phyloP scores from a whole-genome alignment of 1,284 basidiomycete genomes.

The Irpex sp. region DNA sequence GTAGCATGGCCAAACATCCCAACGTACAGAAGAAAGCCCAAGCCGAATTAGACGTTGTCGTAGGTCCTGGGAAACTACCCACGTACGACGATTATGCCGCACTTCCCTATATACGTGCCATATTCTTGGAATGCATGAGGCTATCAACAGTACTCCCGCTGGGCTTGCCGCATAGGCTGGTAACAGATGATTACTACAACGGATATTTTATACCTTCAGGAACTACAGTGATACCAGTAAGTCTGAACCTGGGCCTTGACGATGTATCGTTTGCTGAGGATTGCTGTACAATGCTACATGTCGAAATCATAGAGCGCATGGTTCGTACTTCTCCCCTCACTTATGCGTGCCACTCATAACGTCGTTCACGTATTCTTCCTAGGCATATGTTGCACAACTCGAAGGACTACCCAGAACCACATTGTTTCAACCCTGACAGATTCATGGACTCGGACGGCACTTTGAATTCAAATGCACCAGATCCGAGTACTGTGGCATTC shows the following conservation, averaged over 20 bases:
- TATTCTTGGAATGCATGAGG: slow-evolving; percentile 26
- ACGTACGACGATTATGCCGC: slow-evolving; percentile 24
- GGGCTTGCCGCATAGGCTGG: slow-evolving; percentile 1
- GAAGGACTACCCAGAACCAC: slow-evolving; percentile 17
- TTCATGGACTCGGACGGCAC: slow-evolving; percentile 11
- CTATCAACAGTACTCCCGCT: neutral
- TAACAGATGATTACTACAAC: slow-evolving; percentile 19
- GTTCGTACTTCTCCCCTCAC: neutral
- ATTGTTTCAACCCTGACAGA: slow-evolving; percentile 21
- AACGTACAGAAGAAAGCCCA: slow-evolving; percentile 27
- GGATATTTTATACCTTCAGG: slow-evolving; percentile 22
- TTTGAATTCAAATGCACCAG: slow-evolving; percentile 7
- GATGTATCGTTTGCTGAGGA: neutral
- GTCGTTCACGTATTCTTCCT: neutral
- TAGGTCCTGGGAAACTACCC: slow-evolving; percentile 26
- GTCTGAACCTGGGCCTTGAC: neutral
- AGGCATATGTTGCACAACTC: slow-evolving; percentile 21
- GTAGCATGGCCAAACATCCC: slow-evolving; percentile 27
- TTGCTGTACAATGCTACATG: no score
- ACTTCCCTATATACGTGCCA: slow-evolving; percentile 29
- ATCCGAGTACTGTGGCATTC: slow-evolving; percentile 7
- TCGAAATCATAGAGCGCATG: neutral
- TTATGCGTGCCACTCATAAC: neutral
- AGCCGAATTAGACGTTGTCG: slow-evolving; percentile 27
- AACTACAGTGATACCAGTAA: neutral